A percentile compares a stretch with the other conserved stretches of the same genome.
Evolutionary conservation across 225 moss, liverwort and hornwort species (phyloP).

Genomic region (Pseudoscleropodium purum): DNA sequence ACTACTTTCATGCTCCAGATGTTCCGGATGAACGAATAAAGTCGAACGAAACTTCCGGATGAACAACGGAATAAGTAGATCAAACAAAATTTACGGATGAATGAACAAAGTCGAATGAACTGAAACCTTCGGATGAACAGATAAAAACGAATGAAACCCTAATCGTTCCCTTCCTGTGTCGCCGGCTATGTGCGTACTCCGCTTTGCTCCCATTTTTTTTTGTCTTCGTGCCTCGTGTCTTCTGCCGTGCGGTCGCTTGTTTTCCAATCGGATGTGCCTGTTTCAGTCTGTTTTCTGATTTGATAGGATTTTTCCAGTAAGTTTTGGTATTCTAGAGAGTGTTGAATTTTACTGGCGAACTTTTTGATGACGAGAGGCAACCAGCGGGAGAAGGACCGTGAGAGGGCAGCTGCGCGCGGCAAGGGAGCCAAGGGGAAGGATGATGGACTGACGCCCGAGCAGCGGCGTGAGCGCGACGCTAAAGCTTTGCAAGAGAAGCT

Average conservation of each 20-base stretch:
- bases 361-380: constrained; percentile 48
- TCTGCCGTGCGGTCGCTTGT: neutral
- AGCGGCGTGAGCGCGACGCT: constrained; percentile 59
- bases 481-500: constrained; percentile 64
- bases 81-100: neutral
- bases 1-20: neutral
- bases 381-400: constrained; percentile 54
- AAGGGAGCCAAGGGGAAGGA: constrained; percentile 32
- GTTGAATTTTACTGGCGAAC: neutral
- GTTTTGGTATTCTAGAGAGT: neutral
- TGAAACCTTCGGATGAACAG: neutral
- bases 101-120: neutral
- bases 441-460: constrained; percentile 55
- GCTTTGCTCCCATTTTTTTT: too few relatives aligned
- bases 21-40: neutral
- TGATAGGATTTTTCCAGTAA: neutral
- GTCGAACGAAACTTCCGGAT: neutral
- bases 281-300: neutral
- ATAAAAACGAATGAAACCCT: neutral
- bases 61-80: neutral
- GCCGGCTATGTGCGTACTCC: neutral
- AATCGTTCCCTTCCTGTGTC: neutral
- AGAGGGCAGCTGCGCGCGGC: constrained; percentile 40
- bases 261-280: neutral
- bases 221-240: neutral